phyloP scores from a whole-genome alignment of 805 yeast species.

The Yarrowia hollandica region DNA sequence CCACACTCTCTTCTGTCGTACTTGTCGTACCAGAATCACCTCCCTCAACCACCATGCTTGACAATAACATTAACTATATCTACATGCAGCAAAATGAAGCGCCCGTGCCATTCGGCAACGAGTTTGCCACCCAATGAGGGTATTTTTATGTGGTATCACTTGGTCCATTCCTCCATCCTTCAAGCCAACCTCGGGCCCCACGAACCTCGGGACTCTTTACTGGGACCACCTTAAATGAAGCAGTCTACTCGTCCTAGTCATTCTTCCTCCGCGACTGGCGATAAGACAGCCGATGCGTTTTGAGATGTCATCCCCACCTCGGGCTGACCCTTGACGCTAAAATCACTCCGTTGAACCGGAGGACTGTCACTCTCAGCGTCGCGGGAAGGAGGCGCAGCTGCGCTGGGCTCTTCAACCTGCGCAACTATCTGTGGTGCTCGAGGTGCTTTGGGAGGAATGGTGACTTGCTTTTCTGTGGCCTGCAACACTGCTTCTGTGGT shows the following conservation, averaged over 20 bases:
- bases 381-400: neutral
- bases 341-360: neutral
- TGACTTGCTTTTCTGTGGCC: neutral
- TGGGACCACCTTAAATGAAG: neutral
- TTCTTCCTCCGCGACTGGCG: slow-evolving; percentile 17
- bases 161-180: neutral
- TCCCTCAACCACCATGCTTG: neutral
- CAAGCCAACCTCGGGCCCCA: too few species aligned
- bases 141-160: neutral
- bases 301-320: slow-evolving; percentile 9
- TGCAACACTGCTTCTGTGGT: slow-evolving; percentile 4
- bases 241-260: slow-evolving; percentile 25
- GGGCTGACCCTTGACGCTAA: slow-evolving; percentile 13
- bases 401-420: neutral
- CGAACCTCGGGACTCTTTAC: too few species aligned
- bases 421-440: neutral
- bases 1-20: neutral
- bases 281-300: slow-evolving; percentile 9
- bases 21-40: neutral
- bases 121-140: neutral
- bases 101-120: neutral
- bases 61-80: neutral
- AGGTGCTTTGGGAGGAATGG: slow-evolving; percentile 8
- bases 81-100: slow-evolving; percentile 20
- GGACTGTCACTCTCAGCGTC: neutral